Base-by-base conservation (phyloP, 176 grass and related monocot species). In the Eleusine coracana region DNA sequence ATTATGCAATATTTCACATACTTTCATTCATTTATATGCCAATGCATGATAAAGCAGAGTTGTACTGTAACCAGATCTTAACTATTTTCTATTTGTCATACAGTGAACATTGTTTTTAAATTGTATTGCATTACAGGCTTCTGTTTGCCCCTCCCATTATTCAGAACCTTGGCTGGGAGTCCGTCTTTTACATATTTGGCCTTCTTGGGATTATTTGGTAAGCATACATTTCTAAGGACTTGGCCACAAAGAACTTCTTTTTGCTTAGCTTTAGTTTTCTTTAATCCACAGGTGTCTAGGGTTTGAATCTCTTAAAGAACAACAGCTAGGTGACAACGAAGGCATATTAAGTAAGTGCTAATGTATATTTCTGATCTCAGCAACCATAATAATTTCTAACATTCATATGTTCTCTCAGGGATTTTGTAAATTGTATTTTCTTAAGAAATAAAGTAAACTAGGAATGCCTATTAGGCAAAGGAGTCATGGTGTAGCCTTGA, bases 191-290 rank as follows among this genome's bases (percentile, higher is more conserved):
- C 86, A 84, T 86, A 82, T 98, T 98, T 95, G 91, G 92, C 40
- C 79, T 98, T 88, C 76, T 98, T 84, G 96, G 96, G 84, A 84
- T 98, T 88, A 81, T 93, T 81, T 98, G 96, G 96, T 98, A 84
- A 87, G 92, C 68, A 83, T 55, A 88, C 50, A 82, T 64, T 66
- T 86, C 18, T 69, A 68, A 16, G 18, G 70, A 58, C 18, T 21
- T 46, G 39, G 21, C n/a, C 67, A 52, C 20, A 69, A 42, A 81
- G 60, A 75, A 45, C 76, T 75, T 93, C 18, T 82, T 79, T 68
- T 70, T 25, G 25, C 76, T 73, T 49, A 80, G 39, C 73, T 70
- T 78, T 74, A 42, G 29, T 85, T 79, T 73, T 80, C 36, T 39
- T 82, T 34, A 82, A 13, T 61, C 5, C 16, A 29, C 76, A 97